Percentiles rank a stretch among this genome's conserved stretches.
phyloP scores from a whole-genome alignment of 129 eudicot genomes.

The Ambrosia artemisiifolia region DNA sequence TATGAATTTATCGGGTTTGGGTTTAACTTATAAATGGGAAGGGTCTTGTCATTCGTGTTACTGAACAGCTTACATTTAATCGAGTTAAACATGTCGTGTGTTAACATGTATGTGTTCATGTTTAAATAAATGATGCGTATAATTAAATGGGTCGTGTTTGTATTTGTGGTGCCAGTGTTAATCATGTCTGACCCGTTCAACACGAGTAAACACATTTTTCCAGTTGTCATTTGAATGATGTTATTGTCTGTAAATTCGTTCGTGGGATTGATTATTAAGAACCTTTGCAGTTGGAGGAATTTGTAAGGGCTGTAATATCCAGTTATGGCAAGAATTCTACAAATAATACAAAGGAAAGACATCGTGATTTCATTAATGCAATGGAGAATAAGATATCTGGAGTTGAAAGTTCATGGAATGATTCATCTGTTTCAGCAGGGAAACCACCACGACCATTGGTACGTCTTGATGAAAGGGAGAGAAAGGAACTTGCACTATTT shows the following conservation, averaged over 20 bases:
- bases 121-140: too few species aligned
- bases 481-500: slow-evolving; percentile 71
- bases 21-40: too few species aligned
- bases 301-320: slow-evolving; percentile 59
- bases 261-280: slow-evolving; percentile 12
- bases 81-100: too few species aligned
- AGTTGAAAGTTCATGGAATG: slow-evolving; percentile 51
- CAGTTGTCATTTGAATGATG: background rate
- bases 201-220: too few species aligned
- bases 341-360: slow-evolving; percentile 69
- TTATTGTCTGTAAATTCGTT: background rate
- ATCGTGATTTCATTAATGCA: slow-evolving; percentile 60
- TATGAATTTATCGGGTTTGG: too few species aligned
- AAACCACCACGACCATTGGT: slow-evolving; percentile 82
- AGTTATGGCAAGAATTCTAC: slow-evolving; percentile 44
- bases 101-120: too few species aligned
- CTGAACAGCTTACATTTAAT: too few species aligned
- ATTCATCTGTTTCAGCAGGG: slow-evolving; percentile 53
- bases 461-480: slow-evolving; percentile 69
- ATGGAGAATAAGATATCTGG: slow-evolving; percentile 57
- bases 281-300: slow-evolving; percentile 75
- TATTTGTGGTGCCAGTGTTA: too few species aligned
- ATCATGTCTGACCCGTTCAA: too few species aligned
- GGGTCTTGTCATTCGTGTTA: too few species aligned
- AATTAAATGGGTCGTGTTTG: too few species aligned